Percentiles rank a stretch among this genome's conserved stretches.
Conservation (phyloP, 106 monocot genomes). For the Xerophyta viscosa region DNA sequence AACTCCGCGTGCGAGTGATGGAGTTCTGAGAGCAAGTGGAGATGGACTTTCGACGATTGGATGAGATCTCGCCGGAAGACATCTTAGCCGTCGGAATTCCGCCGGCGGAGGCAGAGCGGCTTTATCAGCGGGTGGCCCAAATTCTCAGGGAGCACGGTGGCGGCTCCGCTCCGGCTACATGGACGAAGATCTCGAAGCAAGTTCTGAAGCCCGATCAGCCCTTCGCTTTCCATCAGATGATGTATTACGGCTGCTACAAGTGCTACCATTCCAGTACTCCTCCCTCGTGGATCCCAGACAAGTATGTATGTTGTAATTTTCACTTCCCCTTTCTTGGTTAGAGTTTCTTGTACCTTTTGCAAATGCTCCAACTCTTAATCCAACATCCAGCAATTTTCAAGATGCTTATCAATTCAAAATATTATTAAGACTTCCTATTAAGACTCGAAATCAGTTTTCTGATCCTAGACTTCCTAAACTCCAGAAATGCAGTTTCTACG, state of each 20-base stretch:
- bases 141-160: constrained; percentile 27
- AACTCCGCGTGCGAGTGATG: no score
- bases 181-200: constrained; percentile 30
- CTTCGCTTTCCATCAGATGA: constrained; percentile 62
- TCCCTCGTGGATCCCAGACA: constrained; percentile 53
- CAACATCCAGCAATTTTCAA: no score
- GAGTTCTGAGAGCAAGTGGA: constrained; percentile 12
- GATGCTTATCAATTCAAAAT: no score
- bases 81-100: constrained; percentile 39
- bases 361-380: no score
- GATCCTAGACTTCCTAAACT: no score
- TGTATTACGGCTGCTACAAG: constrained; percentile 63
- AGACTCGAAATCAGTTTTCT: no score
- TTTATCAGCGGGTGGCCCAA: constrained; percentile 20
- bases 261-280: constrained; percentile 31
- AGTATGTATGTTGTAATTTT: constrained; percentile 26
- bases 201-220: constrained; percentile 43
- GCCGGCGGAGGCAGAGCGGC: constrained; percentile 35
- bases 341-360: no score
- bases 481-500: no score
- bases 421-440: no score
- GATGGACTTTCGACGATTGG: constrained; percentile 22
- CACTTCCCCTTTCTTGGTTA: no score
- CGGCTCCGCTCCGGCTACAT: constrained; percentile 33
- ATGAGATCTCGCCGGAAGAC: constrained; percentile 31